Evolutionary conservation across 2,329 filamentous ascomycete genomes (phyloP).

Genomic region (Neoarthrinium moseri): DNA sequence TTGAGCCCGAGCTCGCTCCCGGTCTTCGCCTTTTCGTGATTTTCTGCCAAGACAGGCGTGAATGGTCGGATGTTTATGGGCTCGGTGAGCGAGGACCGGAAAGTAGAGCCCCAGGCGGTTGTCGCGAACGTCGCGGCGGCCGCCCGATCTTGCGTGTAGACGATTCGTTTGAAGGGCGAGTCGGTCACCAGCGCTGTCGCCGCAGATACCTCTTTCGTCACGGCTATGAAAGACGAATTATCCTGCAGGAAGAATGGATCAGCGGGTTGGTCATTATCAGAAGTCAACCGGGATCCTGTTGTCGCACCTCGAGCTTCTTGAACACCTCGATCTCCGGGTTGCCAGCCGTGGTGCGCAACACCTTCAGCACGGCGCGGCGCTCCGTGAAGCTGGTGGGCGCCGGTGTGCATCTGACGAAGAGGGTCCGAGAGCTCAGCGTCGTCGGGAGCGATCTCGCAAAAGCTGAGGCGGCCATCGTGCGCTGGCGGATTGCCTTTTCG

Average conservation of each 20-base stretch:
- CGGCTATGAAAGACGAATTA: slow-evolving; percentile 47
- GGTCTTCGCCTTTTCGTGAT: not conserved
- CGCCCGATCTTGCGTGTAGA: slow-evolving; percentile 25
- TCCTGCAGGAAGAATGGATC: slow-evolving; percentile 30
- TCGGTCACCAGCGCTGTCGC: slow-evolving; percentile 37
- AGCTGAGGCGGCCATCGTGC: slow-evolving; percentile 9
- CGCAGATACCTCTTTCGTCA: slow-evolving; percentile 39
- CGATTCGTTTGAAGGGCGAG: slow-evolving; percentile 48
- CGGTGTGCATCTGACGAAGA: slow-evolving; percentile 52
- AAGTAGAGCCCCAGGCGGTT: slow-evolving; percentile 23
- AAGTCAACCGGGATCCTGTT: not conserved
- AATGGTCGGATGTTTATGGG: slow-evolving; percentile 18
- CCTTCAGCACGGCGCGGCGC: slow-evolving; percentile 52
- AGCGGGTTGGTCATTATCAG: not conserved
- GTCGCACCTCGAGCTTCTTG: slow-evolving; percentile 41
- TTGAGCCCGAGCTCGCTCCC: not conserved
- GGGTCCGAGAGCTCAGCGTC: slow-evolving; percentile 24
- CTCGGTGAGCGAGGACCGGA: slow-evolving; percentile 21
- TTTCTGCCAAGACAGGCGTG: not conserved
- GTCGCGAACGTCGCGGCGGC: slow-evolving; percentile 10
- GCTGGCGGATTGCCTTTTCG: not conserved
- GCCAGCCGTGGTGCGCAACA: slow-evolving; percentile 45
- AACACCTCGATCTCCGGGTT: slow-evolving; percentile 47
- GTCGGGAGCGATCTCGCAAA: slow-evolving; percentile 26
- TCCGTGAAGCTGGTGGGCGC: slow-evolving; percentile 51